Evolutionary conservation across 495 filamentous ascomycete genomes (phyloP).

Genomic region (Penicillium ucsense): DNA sequence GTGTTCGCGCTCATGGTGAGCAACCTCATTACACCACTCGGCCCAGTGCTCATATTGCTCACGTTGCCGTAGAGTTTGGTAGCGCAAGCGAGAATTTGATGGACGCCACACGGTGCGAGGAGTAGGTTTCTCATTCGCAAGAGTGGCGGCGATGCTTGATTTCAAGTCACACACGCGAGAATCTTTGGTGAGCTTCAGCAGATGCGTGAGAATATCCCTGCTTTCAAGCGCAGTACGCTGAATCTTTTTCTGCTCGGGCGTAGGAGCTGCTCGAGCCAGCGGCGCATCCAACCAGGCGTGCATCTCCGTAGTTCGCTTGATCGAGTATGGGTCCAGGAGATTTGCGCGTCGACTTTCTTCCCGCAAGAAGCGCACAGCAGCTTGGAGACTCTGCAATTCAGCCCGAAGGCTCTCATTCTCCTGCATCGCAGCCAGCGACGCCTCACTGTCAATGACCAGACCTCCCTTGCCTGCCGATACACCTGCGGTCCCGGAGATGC

Average conservation of each 20-base stretch:
- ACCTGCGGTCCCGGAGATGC: constrained; percentile 41
- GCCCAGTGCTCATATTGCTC: constrained; percentile 53
- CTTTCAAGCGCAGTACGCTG: constrained; percentile 56
- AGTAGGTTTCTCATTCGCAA: constrained; percentile 15
- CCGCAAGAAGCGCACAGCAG: constrained; percentile 67
- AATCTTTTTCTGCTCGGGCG: constrained; percentile 44
- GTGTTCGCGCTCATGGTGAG: constrained; percentile 33
- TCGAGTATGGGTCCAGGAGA: constrained; percentile 47
- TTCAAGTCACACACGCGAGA: constrained; percentile 49
- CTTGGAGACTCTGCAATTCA: constrained; percentile 61
- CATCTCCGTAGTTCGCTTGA: constrained; percentile 43
- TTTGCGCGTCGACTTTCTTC: constrained; percentile 65
- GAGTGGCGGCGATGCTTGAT: constrained; percentile 25
- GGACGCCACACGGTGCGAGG: constrained; percentile 55
- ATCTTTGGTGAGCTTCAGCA: constrained; percentile 55
- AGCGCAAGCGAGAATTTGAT: constrained; percentile 45
- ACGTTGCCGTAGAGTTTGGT: constrained; percentile 48
- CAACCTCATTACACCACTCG: constrained; percentile 51
- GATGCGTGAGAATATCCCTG: constrained; percentile 57
- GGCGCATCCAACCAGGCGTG: constrained; percentile 57
- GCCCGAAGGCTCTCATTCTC: constrained; percentile 65
- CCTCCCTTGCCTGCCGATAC: constrained; percentile 31
- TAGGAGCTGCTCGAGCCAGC: constrained; percentile 36
- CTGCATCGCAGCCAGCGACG: constrained; percentile 49
- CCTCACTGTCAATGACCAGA: constrained; percentile 33